Percentiles rank a stretch among this genome's conserved stretches.
phyloP scores from a whole-genome alignment of 495 filamentous ascomycete genomes.

The Aspergillus campestris region DNA sequence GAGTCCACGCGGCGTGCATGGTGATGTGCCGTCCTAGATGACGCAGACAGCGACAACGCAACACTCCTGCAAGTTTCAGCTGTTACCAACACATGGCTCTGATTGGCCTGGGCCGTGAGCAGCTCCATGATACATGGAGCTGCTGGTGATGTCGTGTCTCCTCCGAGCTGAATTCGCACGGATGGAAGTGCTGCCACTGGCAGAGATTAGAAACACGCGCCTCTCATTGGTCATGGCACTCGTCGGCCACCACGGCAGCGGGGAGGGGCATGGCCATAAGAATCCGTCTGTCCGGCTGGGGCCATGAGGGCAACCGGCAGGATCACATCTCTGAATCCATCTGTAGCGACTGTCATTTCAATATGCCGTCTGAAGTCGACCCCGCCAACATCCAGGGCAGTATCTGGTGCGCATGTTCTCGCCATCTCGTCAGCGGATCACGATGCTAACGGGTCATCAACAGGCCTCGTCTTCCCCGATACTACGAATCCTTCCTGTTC shows the following conservation, averaged over 20 bases:
- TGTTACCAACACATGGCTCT: constrained; percentile 4
- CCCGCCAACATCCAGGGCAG: constrained; percentile 11
- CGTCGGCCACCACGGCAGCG: neutral
- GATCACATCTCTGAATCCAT: neutral
- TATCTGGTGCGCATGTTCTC: constrained; percentile 3
- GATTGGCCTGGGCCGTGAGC: constrained; percentile 1
- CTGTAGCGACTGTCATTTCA: neutral
- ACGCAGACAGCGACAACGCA: too few species aligned
- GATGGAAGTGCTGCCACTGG: neutral
- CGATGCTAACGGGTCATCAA: neutral
- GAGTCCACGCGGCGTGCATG: too few species aligned
- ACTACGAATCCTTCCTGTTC: constrained; percentile 21
- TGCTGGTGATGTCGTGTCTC: constrained; percentile 4
- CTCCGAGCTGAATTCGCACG: constrained; percentile 2
- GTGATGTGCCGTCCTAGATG: too few species aligned
- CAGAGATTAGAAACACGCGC: constrained; percentile 3
- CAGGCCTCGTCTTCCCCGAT: constrained; percentile 26
- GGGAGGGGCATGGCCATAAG: neutral
- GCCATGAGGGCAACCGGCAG: too few species aligned
- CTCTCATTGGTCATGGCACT: neutral
- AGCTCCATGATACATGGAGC: constrained; percentile 1
- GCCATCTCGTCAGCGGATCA: too few species aligned
- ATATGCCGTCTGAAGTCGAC: neutral
- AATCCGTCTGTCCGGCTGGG: too few species aligned
- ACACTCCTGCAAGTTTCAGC: constrained; percentile 5